Percentiles rank a stretch among this genome's conserved stretches.
Conservation (phyloP, 768 basidiomycete genomes). For the Boletus rufocinnamomeus region DNA sequence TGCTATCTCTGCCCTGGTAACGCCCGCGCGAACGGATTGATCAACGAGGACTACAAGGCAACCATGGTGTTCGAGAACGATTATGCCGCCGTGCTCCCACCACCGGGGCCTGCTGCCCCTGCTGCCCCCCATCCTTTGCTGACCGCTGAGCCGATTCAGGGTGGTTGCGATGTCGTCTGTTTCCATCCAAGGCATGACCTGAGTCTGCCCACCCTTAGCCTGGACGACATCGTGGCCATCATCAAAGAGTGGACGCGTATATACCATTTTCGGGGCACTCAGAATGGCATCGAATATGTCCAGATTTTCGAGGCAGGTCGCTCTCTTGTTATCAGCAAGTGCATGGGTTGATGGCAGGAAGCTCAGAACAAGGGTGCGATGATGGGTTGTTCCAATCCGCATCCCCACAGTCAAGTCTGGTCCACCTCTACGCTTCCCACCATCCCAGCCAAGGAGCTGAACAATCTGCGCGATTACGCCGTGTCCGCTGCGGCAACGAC, state of each 20-base stretch:
- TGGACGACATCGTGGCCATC: slow-evolving; percentile 60
- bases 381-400: slow-evolving; percentile 96
- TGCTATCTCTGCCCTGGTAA: slow-evolving; percentile 94
- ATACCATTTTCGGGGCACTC: slow-evolving; percentile 56
- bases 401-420: slow-evolving; percentile 93
- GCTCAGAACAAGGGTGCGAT: slow-evolving; percentile 84
- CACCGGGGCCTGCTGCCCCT: slow-evolving; percentile 57
- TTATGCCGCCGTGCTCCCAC: slow-evolving; percentile 75
- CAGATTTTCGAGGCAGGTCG: slow-evolving; percentile 81
- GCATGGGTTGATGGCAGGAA: slow-evolving; percentile 6
- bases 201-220: slow-evolving; percentile 67
- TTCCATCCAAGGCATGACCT: slow-evolving; percentile 88
- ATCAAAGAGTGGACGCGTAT: slow-evolving; percentile 74
- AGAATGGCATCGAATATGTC: slow-evolving; percentile 75
- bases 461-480: slow-evolving; percentile 52
- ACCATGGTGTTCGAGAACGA: slow-evolving; percentile 81
- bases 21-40: slow-evolving; percentile 64
- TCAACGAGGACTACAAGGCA: slow-evolving; percentile 66
- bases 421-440: slow-evolving; percentile 73
- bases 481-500: slow-evolving; percentile 36
- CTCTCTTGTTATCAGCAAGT: slow-evolving; percentile 1
- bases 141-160: slow-evolving; percentile 66
- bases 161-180: slow-evolving; percentile 85
- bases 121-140: slow-evolving; percentile 59
- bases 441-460: slow-evolving; percentile 66